phyloP scores from a whole-genome alignment of 306 rosid species.

The Vicia faba region DNA sequence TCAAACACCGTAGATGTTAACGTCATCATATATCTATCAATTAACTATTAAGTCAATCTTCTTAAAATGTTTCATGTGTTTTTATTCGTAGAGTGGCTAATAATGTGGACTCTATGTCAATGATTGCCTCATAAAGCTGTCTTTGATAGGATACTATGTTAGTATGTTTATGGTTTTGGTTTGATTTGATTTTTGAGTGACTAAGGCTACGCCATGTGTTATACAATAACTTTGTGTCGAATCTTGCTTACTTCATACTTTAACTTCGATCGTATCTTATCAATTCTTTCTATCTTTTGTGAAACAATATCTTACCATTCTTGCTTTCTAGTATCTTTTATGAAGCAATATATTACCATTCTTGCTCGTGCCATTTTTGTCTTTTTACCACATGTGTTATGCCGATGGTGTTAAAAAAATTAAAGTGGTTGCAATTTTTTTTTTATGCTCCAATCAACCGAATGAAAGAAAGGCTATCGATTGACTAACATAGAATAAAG shows the following conservation, averaged over 20 bases:
- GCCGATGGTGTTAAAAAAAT: too few relatives aligned
- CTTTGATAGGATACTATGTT: slow-evolving; percentile 2
- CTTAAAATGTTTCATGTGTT: slow-evolving; percentile 35
- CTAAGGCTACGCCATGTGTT: slow-evolving; percentile 36
- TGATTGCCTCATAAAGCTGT: slow-evolving; percentile 42
- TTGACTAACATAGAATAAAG: too few relatives aligned
- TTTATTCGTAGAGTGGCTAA: slow-evolving; percentile 42
- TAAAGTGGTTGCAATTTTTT: too few relatives aligned
- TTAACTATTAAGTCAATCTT: slow-evolving; percentile 1
- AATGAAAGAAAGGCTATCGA: too few relatives aligned
- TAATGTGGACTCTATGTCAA: slow-evolving; percentile 37
- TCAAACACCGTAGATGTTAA: slow-evolving; percentile 10
- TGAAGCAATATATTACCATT: not conserved
- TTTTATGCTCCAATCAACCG: too few relatives aligned
- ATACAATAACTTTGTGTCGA: slow-evolving; percentile 34
- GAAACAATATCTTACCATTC: slow-evolving; percentile 1
- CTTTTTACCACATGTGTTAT: not conserved
- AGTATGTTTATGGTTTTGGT: not conserved
- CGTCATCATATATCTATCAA: slow-evolving; percentile 11
- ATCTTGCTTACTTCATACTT: slow-evolving; percentile 44
- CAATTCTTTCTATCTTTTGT: not conserved
- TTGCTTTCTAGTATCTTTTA: not conserved
- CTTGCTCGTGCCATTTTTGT: not conserved
- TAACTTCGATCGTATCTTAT: slow-evolving; percentile 43
- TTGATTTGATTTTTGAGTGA: slow-evolving; percentile 31